Conservation (phyloP, 495 filamentous ascomycete genomes). For the Podospora tetraspora region DNA sequence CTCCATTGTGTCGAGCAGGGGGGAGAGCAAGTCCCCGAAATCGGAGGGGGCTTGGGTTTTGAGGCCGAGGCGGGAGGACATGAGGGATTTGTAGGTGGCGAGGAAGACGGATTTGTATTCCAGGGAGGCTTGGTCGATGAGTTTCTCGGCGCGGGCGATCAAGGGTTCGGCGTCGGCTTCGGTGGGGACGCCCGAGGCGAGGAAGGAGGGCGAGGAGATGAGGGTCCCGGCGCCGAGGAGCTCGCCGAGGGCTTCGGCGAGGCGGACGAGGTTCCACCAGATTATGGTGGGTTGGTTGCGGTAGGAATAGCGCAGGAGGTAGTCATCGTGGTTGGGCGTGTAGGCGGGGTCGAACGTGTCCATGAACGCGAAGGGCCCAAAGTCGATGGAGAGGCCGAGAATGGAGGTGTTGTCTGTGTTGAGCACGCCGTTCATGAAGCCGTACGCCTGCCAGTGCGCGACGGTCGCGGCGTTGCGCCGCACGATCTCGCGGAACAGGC, state of each 20-base stretch:
- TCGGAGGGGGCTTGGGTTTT: slow-evolving; percentile 59
- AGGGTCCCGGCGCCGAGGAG: slow-evolving; percentile 65
- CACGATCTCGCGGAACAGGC: slow-evolving; percentile 82
- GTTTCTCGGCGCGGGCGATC: slow-evolving; percentile 69
- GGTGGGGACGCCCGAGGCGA: slow-evolving; percentile 64
- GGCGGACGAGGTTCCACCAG: slow-evolving; percentile 96
- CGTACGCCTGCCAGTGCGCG: slow-evolving; percentile 93
- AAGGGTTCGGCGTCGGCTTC: slow-evolving; percentile 56
- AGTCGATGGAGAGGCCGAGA: slow-evolving; percentile 83
- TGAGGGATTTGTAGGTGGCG: slow-evolving; percentile 76
- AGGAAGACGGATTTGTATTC: slow-evolving; percentile 86
- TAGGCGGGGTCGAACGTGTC: slow-evolving; percentile 91
- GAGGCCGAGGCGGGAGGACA: slow-evolving; percentile 73
- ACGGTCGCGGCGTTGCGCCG: slow-evolving; percentile 84
- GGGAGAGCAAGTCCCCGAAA: slow-evolving; percentile 71
- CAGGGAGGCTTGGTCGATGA: slow-evolving; percentile 71
- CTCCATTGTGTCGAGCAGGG: slow-evolving; percentile 77
- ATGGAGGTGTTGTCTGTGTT: slow-evolving; percentile 94
- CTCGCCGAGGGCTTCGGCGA: slow-evolving; percentile 88
- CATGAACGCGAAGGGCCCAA: slow-evolving; percentile 93
- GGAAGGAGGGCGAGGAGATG: slow-evolving; percentile 65
- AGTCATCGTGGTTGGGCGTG: slow-evolving; percentile 95
- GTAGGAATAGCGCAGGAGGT: slow-evolving; percentile 80
- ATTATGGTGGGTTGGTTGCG: slow-evolving; percentile 91
- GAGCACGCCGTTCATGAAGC: slow-evolving; percentile 95